These are phyloP conservation scores for Penicillium sp. DNA, from an alignment of 2,329 filamentous ascomycete genomes.

Conservation along the genomic window DNA sequence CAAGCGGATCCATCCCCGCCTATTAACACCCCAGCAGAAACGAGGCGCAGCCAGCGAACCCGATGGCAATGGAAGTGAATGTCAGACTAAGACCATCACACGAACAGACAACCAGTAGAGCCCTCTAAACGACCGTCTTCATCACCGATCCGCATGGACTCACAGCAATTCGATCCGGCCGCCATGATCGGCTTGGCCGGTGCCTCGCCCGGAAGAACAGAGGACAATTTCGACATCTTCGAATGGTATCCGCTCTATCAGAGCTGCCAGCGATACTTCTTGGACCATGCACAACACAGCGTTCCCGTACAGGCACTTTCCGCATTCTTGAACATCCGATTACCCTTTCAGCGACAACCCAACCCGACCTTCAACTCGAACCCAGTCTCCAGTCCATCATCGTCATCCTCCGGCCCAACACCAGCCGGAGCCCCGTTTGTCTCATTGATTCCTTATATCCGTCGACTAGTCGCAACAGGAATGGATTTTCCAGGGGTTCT, in stretches of 20 bases:
- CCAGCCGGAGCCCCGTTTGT: slow-evolving; percentile 47
- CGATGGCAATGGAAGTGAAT: not conserved
- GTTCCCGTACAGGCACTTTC: slow-evolving; percentile 81
- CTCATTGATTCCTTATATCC: slow-evolving; percentile 82
- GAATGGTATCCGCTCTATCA: slow-evolving; percentile 92
- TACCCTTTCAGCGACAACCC: slow-evolving; percentile 73
- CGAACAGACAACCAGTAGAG: slow-evolving; percentile 21
- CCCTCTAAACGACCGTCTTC: slow-evolving; percentile 12
- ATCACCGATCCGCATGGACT: slow-evolving; percentile 27
- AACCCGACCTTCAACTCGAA: slow-evolving; percentile 49
- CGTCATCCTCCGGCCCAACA: slow-evolving; percentile 41
- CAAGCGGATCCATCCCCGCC: not conserved
- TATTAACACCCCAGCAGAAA: not conserved
- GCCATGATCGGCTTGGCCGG: slow-evolving; percentile 39
- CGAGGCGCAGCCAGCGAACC: not conserved
- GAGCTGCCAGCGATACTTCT: slow-evolving; percentile 84
- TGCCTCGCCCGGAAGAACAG: slow-evolving; percentile 36
- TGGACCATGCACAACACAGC: slow-evolving; percentile 85
- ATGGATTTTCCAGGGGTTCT: slow-evolving; percentile 85
- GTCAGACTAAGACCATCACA: slow-evolving; percentile 9
- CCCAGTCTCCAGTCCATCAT: slow-evolving; percentile 20
- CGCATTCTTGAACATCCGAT: slow-evolving; percentile 84
- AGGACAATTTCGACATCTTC: slow-evolving; percentile 64
- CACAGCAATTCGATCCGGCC: slow-evolving; percentile 35
- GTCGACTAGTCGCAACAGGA: slow-evolving; percentile 84